These are phyloP conservation scores for Periglandula ipomoeae DNA, from an alignment of 2,329 filamentous ascomycete species.

Conservation along the genomic window DNA sequence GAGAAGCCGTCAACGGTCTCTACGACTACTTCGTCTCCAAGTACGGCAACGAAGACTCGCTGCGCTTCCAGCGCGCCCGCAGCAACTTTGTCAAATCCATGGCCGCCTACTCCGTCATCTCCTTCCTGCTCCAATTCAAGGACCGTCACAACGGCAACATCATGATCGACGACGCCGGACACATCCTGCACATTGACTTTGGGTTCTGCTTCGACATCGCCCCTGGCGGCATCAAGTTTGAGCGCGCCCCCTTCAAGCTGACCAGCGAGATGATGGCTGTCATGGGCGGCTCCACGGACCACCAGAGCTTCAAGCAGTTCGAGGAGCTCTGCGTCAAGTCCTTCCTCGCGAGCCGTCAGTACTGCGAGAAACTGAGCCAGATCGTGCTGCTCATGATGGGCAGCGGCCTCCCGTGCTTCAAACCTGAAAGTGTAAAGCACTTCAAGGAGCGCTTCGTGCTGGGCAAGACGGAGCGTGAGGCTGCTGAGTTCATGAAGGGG, in stretches of 20 bases:
- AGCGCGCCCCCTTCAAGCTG: conserved; percentile 96
- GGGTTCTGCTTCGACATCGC: conserved; percentile 99
- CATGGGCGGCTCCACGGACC: conserved; percentile 80
- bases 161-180: conserved; percentile 95
- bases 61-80: conserved; percentile 88
- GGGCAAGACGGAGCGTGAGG: conserved; percentile 84
- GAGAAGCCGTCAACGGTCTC: conserved; percentile 93
- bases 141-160: conserved; percentile 99
- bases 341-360: conserved; percentile 79
- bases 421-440: conserved; percentile 86
- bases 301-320: conserved; percentile 90
- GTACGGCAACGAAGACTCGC: conserved; percentile 92
- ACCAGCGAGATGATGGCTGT: conserved; percentile 98
- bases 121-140: conserved; percentile 96
- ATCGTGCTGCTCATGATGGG: conserved; percentile 94
- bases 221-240: conserved; percentile 92
- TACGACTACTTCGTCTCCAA: conserved; percentile 98
- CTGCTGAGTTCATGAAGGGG: conserved; percentile 86
- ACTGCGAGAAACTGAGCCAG: conserved; percentile 81
- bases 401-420: conserved; percentile 93
- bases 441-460: conserved; percentile 89
- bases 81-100: conserved; percentile 99
- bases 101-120: conserved; percentile 97
- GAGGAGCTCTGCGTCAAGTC: conserved; percentile 94
- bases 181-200: conserved; percentile 98